Base-by-base conservation (phyloP, 768 basidiomycete genomes). In the Amanita jacksonii region DNA sequence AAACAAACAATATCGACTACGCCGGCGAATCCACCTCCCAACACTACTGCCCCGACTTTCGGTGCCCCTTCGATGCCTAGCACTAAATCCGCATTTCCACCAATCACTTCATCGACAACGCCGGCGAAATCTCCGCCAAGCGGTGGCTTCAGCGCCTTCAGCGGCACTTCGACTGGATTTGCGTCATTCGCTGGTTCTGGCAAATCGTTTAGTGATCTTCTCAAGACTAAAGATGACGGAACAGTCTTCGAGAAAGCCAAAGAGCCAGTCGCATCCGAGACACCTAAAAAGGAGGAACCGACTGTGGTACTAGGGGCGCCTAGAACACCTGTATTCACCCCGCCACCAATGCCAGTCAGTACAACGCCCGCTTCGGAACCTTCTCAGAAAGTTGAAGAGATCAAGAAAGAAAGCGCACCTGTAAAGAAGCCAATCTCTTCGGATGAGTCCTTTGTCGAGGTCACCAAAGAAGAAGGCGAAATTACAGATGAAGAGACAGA, bases 91-190 rank as follows among this genome's bases (percentile, higher is more conserved):
- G 53, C 54, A 1, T 65, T 69, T 49, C 47, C 54, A 5, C 48
- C 62, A 12, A 41, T 51, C 2, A 52, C 54, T 20, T 20, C 57
- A 53, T 9, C 38, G 58, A 19, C 63, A 19, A 51, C 61, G 0
- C 53, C 63, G 2, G 49, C 60, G 5, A 59, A 56, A 45, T 47
- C 58, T 9, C 48, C 66, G 0, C 39, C 57, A 9, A 53, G 61
- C 1, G 63, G 70, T 22, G 77, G 67, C 2, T 82, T 82, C 51
- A 53, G 67, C 25, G 70, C 76, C 0, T 78, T 79, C 51, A 68
- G 71, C 10, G 69, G 70, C 1, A 41, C 62, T 3, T 47, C 62
- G 0, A 59, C 58, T 32, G 65, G 68, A 1, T 76, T 81, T 46
- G 58, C 63, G 3, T 61, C 68, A 12, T 62, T 68, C 41, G 52